phyloP scores from a whole-genome alignment of 164 flowering plant genomes.

The Stephania japonica region DNA sequence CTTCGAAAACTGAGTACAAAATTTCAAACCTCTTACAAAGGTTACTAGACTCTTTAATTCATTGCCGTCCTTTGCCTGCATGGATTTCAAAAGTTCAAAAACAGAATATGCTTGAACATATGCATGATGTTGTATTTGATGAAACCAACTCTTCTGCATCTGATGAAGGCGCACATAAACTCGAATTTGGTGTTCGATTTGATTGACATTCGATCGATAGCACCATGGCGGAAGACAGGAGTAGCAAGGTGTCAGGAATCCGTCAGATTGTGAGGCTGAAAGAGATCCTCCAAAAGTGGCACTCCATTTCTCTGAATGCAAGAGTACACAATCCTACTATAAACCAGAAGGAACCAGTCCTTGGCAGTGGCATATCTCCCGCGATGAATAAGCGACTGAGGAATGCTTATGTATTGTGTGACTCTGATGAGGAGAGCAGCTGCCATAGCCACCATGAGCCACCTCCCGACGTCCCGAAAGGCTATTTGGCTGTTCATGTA shows the following conservation, averaged over 20 bases:
- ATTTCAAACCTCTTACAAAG: too few species aligned
- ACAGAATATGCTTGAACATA: too few species aligned
- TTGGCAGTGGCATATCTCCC: constrained; percentile 44
- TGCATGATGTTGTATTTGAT: too few species aligned
- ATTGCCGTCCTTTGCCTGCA: too few species aligned
- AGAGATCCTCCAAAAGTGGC: constrained; percentile 77
- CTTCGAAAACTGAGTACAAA: too few species aligned
- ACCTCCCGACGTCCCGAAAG: constrained; percentile 75
- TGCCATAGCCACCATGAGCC: constrained; percentile 58
- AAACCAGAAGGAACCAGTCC: not conserved
- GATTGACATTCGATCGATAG: not conserved
- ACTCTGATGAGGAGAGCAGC: constrained; percentile 68
- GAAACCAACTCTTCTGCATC: too few species aligned
- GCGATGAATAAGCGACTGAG: constrained; percentile 41
- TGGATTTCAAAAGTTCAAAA: too few species aligned
- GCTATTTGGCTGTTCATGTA: constrained; percentile 84
- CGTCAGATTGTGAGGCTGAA: constrained; percentile 75
- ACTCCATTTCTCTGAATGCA: constrained; percentile 40
- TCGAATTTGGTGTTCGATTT: too few species aligned
- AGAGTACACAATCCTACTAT: constrained; percentile 10
- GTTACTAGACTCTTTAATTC: too few species aligned
- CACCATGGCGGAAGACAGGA: constrained; percentile 51
- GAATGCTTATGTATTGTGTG: constrained; percentile 27
- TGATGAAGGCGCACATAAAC: too few species aligned
- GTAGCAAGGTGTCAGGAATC: constrained; percentile 55